Conservation (phyloP, 805 yeast genomes). For the Candida arabinofermentans region DNA sequence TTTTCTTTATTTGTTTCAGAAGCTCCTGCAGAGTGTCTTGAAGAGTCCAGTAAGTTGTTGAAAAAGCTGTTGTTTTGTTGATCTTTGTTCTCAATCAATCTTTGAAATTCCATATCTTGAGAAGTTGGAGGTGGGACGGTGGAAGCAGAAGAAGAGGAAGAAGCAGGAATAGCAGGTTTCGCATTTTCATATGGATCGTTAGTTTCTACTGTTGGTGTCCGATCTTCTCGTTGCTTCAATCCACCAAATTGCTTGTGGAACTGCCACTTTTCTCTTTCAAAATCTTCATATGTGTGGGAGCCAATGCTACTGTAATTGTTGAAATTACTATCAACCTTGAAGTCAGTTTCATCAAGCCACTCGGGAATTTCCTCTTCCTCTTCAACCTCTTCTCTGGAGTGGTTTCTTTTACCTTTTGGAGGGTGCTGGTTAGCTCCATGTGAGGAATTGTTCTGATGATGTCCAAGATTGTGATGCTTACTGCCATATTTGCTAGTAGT, state of each 20-base stretch:
- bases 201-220: conserved; percentile 3
- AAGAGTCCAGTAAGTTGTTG: conserved; percentile 12
- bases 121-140: not conserved
- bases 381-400: conserved; percentile 7
- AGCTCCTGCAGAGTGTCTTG: not conserved
- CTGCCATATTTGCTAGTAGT: not conserved
- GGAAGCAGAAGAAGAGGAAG: not conserved
- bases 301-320: conserved; percentile 23
- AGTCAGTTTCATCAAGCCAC: conserved; percentile 31
- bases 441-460: not conserved
- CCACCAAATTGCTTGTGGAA: conserved; percentile 19
- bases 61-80: conserved; percentile 23
- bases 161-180: not conserved
- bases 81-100: conserved; percentile 16
- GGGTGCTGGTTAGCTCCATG: conserved; percentile 1
- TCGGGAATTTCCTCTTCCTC: conserved; percentile 25
- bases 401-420: not conserved
- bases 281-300: conserved; percentile 25
- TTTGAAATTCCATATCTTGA: conserved; percentile 17
- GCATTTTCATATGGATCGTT: conserved; percentile 2
- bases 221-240: not conserved
- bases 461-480: not conserved
- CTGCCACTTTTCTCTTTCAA: conserved; percentile 26
- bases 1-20: not conserved
- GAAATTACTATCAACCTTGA: conserved; percentile 28